Evolutionary conservation across 768 basidiomycete species (phyloP).

Genomic region (Sporobolomyces roseus): DNA sequence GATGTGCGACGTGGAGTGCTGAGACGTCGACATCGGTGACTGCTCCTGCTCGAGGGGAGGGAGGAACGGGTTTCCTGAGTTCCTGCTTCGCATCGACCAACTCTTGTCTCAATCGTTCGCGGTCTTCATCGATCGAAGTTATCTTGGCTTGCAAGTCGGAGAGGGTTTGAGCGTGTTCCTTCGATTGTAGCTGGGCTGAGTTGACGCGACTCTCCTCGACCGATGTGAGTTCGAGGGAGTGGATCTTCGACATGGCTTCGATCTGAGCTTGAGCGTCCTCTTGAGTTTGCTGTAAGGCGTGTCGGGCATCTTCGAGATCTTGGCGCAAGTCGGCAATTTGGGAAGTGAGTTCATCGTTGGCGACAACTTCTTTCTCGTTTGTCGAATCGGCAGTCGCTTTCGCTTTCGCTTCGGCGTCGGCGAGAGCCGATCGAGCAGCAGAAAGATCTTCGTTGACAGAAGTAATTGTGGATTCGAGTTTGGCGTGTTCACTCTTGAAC

Average conservation of each 20-base stretch:
- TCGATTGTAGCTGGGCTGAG: conserved; percentile 17
- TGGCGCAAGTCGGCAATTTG: background rate
- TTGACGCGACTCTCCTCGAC: conserved; percentile 16
- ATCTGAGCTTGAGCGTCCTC: conserved; percentile 17
- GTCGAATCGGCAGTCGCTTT: background rate
- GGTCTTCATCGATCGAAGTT: background rate
- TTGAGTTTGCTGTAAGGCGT: conserved; percentile 28
- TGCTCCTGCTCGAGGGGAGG: conserved; percentile 50
- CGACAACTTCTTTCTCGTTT: background rate
- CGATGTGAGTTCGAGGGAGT: conserved; percentile 48
- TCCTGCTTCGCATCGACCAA: conserved; percentile 10
- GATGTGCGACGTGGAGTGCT: conserved; percentile 76
- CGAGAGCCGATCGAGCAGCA: conserved; percentile 43
- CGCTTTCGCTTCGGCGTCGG: conserved; percentile 50
- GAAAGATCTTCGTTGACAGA: conserved; percentile 58
- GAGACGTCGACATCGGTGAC: conserved; percentile 74
- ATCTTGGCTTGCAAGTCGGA: conserved; percentile 67
- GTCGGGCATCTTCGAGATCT: conserved; percentile 20
- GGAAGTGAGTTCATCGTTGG: background rate
- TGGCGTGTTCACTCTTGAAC: conserved; percentile 54
- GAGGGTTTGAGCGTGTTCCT: conserved; percentile 61
- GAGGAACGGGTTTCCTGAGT: background rate
- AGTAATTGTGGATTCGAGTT: conserved; percentile 52
- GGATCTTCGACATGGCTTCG: conserved; percentile 26
- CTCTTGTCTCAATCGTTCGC: conserved; percentile 4